These are phyloP conservation scores for Raphanus sativus DNA, from an alignment of 345 rosid genomes.

Conservation along the genomic window DNA sequence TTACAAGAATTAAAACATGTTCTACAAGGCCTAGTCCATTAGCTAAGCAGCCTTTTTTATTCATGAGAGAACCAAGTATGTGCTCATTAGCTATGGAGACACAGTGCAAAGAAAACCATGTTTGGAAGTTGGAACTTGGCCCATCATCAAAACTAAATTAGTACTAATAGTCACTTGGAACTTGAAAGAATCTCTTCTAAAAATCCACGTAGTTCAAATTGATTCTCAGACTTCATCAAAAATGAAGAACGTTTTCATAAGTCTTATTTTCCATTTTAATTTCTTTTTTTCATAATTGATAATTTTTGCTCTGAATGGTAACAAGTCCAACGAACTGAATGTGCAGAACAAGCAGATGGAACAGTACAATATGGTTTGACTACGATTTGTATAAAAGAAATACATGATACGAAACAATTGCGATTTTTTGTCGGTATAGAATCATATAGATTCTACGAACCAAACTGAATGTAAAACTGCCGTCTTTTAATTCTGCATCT, in stretches of 20 bases:
- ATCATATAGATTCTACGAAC: too few species aligned
- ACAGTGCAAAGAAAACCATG: not conserved
- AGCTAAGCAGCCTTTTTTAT: not conserved
- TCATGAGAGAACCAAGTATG: not conserved
- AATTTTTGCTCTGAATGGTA: not conserved
- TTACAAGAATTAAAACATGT: not conserved
- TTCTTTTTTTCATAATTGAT: not conserved
- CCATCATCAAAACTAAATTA: not conserved
- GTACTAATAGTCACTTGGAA: not conserved
- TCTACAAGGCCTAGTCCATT: not conserved
- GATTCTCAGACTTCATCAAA: not conserved
- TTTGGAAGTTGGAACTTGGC: not conserved
- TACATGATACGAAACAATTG: too few species aligned
- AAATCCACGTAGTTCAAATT: not conserved
- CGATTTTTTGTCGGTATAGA: too few species aligned
- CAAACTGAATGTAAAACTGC: too few species aligned
- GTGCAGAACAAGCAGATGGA: too few species aligned
- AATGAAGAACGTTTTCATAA: not conserved
- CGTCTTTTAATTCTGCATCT: too few species aligned
- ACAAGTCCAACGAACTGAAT: too few species aligned
- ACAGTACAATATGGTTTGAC: too few species aligned
- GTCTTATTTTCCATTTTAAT: not conserved
- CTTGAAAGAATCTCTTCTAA: not conserved
- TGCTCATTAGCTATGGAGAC: not conserved
- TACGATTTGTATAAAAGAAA: too few species aligned